Evolutionary conservation across 768 basidiomycete species (phyloP).

Genomic region (Lactifluus volemus): DNA sequence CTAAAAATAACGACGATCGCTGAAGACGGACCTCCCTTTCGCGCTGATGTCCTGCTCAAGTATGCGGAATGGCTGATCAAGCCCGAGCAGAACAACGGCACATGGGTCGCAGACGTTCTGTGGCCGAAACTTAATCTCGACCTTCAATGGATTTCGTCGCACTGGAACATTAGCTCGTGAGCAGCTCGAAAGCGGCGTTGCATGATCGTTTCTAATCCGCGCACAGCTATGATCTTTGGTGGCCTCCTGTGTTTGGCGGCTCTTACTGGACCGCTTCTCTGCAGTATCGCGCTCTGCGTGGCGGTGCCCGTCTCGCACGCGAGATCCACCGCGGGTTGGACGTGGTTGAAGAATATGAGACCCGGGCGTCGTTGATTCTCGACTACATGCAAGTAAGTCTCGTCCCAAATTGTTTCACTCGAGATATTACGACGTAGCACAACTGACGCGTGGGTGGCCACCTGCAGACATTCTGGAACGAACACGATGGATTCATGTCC

Average conservation of each 20-base stretch:
- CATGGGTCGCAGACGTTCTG: slow-evolving; percentile 11
- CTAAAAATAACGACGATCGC: not conserved
- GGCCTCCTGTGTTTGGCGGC: slow-evolving; percentile 6
- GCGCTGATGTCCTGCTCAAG: slow-evolving; percentile 5
- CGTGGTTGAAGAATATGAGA: slow-evolving; percentile 1
- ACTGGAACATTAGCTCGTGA: slow-evolving; percentile 12
- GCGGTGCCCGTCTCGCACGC: slow-evolving; percentile 15
- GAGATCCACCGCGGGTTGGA: not conserved
- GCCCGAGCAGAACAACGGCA: slow-evolving; percentile 12
- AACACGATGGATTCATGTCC: slow-evolving; percentile 10
- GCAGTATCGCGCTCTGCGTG: slow-evolving; percentile 9
- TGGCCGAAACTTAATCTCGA: slow-evolving; percentile 14
- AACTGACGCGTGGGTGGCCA: not conserved
- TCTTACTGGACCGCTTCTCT: slow-evolving; percentile 14
- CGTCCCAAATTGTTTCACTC: not conserved
- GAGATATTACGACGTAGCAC: not conserved
- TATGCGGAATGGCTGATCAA: slow-evolving; percentile 6
- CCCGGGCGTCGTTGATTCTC: slow-evolving; percentile 4
- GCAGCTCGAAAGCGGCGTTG: not conserved
- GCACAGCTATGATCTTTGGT: slow-evolving; percentile 11
- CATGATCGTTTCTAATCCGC: not conserved
- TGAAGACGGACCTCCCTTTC: slow-evolving; percentile 8
- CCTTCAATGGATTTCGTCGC: slow-evolving; percentile 9
- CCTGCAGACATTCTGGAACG: slow-evolving; percentile 9
- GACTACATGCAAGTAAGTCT: slow-evolving; percentile 14